These are phyloP conservation scores for Lineolata rhizophorae DNA, from an alignment of 495 filamentous ascomycete species.

Conservation along the genomic window DNA sequence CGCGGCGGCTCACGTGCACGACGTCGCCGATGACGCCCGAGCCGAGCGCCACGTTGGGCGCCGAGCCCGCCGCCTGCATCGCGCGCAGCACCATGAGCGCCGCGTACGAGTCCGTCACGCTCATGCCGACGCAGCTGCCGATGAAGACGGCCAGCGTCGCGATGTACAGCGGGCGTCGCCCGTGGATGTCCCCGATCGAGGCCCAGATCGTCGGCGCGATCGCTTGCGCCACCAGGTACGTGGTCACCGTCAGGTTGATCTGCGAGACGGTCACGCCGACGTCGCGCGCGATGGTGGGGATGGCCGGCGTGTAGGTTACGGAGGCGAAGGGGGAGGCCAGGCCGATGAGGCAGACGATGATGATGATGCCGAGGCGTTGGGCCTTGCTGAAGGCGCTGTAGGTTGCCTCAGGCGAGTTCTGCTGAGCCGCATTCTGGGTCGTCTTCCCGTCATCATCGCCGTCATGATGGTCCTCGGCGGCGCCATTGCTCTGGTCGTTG, in stretches of 20 bases:
- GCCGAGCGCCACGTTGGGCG: conserved; percentile 31
- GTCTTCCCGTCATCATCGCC: no score
- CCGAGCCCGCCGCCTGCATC: conserved; percentile 28
- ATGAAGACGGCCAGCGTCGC: conserved; percentile 26
- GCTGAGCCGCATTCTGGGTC: no score
- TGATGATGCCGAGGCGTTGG: no score
- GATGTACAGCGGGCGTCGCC: conserved; percentile 25
- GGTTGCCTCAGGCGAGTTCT: no score
- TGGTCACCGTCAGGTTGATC: conserved; percentile 29
- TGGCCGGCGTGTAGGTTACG: conserved; percentile 16
- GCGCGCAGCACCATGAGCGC: conserved; percentile 25
- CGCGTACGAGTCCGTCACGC: conserved; percentile 23
- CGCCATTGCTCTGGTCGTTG: no score
- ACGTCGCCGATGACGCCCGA: conserved; percentile 35
- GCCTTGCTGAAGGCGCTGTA: no score
- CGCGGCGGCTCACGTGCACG: conserved; percentile 27
- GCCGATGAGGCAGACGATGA: no score
- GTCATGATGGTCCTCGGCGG: no score
- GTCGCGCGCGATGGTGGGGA: conserved; percentile 23
- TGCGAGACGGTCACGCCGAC: conserved; percentile 22
- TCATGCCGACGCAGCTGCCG: conserved; percentile 26
- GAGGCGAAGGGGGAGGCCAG: conserved; percentile 1
- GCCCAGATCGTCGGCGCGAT: conserved; percentile 30
- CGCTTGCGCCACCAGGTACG: conserved; percentile 29
- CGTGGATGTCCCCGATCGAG: conserved; percentile 25